These are phyloP conservation scores for Gonapodya prolifera DNA, from an alignment of 192 early-diverging fungal species.

Conservation along the genomic window DNA sequence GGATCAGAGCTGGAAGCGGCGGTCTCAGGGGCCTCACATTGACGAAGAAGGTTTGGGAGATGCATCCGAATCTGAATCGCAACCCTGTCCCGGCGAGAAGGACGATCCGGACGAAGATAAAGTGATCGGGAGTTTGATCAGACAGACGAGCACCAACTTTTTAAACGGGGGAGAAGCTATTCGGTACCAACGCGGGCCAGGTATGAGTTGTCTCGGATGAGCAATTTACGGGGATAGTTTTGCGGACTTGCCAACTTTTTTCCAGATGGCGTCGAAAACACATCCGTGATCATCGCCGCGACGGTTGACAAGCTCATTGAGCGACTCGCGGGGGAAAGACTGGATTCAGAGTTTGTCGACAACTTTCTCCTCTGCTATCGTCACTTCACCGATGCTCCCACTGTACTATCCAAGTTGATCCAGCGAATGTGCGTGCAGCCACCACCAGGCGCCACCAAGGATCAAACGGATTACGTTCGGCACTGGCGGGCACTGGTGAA, in stretches of 20 bases:
- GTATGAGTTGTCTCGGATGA: not conserved
- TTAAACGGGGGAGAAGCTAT: not conserved
- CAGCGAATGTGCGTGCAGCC: not conserved
- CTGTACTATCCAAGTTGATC: not conserved
- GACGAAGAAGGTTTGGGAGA: not conserved
- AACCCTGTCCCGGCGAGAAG: not conserved
- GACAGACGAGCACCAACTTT: not conserved
- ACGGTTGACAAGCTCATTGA: conserved; percentile 8
- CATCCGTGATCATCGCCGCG: not conserved
- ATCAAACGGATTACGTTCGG: not conserved
- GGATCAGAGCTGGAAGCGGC: not conserved
- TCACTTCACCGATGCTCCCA: not conserved
- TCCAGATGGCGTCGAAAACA: not conserved
- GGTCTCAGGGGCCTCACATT: not conserved
- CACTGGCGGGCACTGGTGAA: not conserved
- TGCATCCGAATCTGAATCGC: not conserved
- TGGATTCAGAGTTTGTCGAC: not conserved
- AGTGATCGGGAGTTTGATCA: not conserved
- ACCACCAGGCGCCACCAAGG: not conserved
- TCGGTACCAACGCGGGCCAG: not conserved
- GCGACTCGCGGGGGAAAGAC: not conserved
- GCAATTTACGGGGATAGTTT: not conserved
- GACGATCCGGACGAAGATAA: not conserved
- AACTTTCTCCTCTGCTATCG: not conserved
- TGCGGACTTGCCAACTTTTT: not conserved